Evolutionary conservation across 352 stramenopile species (phyloP).

Genomic region (Globisporangium lucens): DNA sequence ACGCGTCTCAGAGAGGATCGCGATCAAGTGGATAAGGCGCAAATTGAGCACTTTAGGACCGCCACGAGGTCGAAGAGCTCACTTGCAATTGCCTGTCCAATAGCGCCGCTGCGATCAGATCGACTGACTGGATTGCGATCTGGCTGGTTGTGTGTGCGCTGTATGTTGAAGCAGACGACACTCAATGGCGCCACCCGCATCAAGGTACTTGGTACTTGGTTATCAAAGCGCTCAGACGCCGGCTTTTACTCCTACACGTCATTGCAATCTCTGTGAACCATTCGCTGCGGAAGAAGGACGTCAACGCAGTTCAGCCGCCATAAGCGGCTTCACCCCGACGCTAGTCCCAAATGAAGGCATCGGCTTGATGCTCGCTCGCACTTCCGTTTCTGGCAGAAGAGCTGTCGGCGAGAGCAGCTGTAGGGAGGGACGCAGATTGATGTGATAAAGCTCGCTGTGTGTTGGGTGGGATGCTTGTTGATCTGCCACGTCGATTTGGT

Average conservation of each 20-base stretch:
- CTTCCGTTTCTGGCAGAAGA: no score
- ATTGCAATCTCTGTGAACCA: background rate
- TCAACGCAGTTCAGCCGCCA: no score
- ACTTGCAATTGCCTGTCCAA: background rate
- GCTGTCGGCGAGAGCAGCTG: no score
- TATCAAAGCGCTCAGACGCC: background rate
- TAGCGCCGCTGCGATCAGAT: background rate
- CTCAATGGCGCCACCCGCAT: background rate
- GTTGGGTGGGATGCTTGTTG: no score
- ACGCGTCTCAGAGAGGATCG: background rate
- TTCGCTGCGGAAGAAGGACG: no score
- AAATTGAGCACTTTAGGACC: background rate
- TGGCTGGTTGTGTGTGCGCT: background rate
- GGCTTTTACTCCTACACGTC: background rate
- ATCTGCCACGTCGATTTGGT: no score
- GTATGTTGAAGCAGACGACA: background rate
- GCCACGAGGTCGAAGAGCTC: conserved; percentile 1
- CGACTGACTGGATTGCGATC: background rate
- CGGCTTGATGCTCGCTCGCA: no score
- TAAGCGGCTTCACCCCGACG: no score
- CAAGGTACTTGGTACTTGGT: conserved; percentile 1
- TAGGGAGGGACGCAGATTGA: no score
- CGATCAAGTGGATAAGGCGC: background rate
- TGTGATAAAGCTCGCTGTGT: no score
- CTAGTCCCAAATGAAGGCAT: no score